phyloP scores from a whole-genome alignment of 345 rosid genomes.

The Rhodomyrtus tomentosa region DNA sequence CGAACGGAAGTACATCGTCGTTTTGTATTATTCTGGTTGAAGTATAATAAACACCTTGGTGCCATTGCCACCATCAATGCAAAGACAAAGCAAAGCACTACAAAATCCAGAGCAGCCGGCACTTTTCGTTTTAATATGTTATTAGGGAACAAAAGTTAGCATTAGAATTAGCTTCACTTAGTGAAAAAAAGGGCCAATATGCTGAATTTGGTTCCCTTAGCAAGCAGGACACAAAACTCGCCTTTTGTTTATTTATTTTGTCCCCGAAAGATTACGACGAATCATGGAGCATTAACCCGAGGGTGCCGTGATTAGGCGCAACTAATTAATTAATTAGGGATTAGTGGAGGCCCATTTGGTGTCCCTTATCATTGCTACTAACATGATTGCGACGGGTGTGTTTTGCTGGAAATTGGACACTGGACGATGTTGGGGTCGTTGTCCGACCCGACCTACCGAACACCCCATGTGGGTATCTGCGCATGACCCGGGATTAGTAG shows the following conservation, averaged over 20 bases:
- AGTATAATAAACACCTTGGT: background rate
- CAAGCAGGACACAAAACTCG: background rate
- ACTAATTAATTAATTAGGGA: background rate
- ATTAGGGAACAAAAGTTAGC: background rate
- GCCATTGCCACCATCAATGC: background rate
- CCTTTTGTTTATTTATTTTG: background rate
- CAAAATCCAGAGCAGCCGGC: background rate
- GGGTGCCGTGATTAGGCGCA: background rate
- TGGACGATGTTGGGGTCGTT: background rate
- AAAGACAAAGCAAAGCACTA: background rate
- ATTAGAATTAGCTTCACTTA: background rate
- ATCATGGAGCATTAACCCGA: background rate
- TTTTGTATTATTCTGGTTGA: background rate
- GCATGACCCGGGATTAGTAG: background rate
- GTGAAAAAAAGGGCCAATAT: background rate
- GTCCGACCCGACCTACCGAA: slow-evolving; percentile 1
- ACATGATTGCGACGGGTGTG: background rate
- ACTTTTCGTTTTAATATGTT: background rate
- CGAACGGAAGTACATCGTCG: background rate
- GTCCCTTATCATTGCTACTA: background rate
- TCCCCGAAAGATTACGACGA: background rate
- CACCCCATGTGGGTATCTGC: background rate
- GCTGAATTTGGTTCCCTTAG: background rate
- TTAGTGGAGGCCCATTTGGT: background rate
- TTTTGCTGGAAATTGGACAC: background rate